Base-by-base conservation (phyloP, 2,329 filamentous ascomycete species). In the Alternaria burnsii region DNA sequence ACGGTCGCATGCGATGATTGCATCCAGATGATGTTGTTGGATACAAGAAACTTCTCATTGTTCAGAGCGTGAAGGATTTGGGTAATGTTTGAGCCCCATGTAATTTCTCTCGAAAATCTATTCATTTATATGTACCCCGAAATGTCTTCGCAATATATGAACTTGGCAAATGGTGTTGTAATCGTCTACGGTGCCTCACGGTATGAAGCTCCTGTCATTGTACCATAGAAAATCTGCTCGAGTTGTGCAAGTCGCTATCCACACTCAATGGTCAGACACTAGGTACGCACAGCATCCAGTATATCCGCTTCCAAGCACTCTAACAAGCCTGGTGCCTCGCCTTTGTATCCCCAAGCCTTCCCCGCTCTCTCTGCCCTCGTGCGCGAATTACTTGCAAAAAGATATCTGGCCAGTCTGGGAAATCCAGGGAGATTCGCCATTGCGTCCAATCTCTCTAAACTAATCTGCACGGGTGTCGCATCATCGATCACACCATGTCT, bases 331-430 rank as follows among this genome's bases (percentile, higher is more conserved):
- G 30, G 30, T 12, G 30, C 30, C 11, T 10, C 30, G 10, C 10
- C 30, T 12, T 32, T 12, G 85, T 88, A 91, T 0, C 83, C 85
- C 22, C 90, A 76, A 46, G 84, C 68, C 61, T 84, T 82, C 28
- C 77, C 81, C 4, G 84, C 86, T 43, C 88, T 79, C 56, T 82
- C 80, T 0, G 87, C 85, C 51, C 78, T 78, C 0, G 84, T 85
- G 40, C 84, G 80, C 0, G 87, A 88, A 64, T 90, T 91, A 58
- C 85, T 74, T 0, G 72, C 74, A 58, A 75, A 80, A 62, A 79
- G 42, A 59, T 80, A 79, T 50, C 73, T 64, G n/a, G 62, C 72
- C 22, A 79, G 47, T 18, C 57, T 50, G 1, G 70, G 71, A 18
- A 69, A 71, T 7, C n/a, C 11, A 32, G 61, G 61, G 2, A 61